A percentile compares a stretch with the other conserved stretches of the same genome.
Evolutionary conservation across 2,329 filamentous ascomycete species (phyloP).

Genomic region (Ascochyta lentis): DNA sequence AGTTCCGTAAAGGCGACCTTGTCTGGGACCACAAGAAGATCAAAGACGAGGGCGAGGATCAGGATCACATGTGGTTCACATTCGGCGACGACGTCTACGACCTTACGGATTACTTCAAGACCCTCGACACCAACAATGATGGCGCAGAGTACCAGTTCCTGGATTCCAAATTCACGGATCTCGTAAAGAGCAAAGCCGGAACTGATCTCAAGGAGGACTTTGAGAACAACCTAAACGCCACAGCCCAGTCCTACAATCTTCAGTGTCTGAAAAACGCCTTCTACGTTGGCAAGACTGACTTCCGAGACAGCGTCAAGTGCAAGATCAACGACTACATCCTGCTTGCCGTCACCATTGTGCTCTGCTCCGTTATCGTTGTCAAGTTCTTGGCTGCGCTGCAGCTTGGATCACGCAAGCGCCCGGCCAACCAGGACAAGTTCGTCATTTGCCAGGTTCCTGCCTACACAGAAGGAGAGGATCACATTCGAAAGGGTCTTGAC

Average conservation of each 20-base stretch:
- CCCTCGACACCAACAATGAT: slow-evolving; percentile 66
- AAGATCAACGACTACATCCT: slow-evolving; percentile 91
- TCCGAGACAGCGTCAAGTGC: slow-evolving; percentile 77
- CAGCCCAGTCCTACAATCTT: slow-evolving; percentile 69
- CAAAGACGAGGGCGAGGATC: slow-evolving; percentile 68
- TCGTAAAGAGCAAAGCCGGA: slow-evolving; percentile 80
- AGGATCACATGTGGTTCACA: slow-evolving; percentile 79
- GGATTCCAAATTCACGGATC: slow-evolving; percentile 67
- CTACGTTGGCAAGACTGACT: slow-evolving; percentile 83
- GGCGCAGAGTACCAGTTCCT: slow-evolving; percentile 72
- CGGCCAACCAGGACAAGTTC: slow-evolving; percentile 94
- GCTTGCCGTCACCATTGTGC: slow-evolving; percentile 82
- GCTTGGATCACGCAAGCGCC: slow-evolving; percentile 88
- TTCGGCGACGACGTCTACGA: slow-evolving; percentile 82
- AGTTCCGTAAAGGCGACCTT: slow-evolving; percentile 86
- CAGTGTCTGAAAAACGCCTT: slow-evolving; percentile 85
- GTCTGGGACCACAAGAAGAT: slow-evolving; percentile 72
- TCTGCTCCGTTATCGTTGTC: slow-evolving; percentile 78
- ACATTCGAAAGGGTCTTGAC: slow-evolving; percentile 88
- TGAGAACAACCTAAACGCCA: slow-evolving; percentile 60
- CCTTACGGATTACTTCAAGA: slow-evolving; percentile 89
- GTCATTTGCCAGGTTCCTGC: slow-evolving; percentile 98
- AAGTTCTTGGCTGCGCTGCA: slow-evolving; percentile 95
- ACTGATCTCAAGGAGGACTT: slow-evolving; percentile 74
- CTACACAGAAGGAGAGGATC: slow-evolving; percentile 97